Evolutionary conservation across 2,329 filamentous ascomycete genomes (phyloP), one percentile per base, ranked within the genome.

Genomic region (Xylaria sp.): DNA sequence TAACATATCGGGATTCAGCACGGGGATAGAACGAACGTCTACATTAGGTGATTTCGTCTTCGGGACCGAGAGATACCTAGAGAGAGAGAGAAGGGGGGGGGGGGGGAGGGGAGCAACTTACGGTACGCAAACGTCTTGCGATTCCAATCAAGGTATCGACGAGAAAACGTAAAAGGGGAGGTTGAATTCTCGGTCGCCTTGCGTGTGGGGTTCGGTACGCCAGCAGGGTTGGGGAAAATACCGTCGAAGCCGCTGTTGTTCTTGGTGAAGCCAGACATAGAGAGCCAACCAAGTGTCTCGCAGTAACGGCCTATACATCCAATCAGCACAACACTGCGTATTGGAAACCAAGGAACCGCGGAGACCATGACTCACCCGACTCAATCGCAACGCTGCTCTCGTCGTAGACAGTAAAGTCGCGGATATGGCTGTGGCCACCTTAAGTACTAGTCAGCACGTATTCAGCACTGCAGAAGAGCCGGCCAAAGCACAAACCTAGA

Each of bases 91-190:
- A 44, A 44, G 18, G 13, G n/a, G 18, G 10, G 5, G 13, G 18
- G 10, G 21, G 10, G 35, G 42, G 25, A 32, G 37, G 35, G n/a
- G 13, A 16, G 18, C 4, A 29, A 44, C 63, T 42, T 51, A 66
- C 63, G 90, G 74, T 88, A 91, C 66, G 86, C 83, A 73, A 92
- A 91, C 0, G 88, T 90, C n/a, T 84, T 80, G 5, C 88, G 84
- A 77, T 91, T 92, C 86, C 88, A 92, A 79, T 92, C 90, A 10
- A 92, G 82, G 74, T 91, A 92, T 27, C 89, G 84, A 8, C 90
- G 85, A 3, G 86, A 85, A 74, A 87, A 90, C 9, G 78, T 72
- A 66, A 80, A 81, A 50, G 80, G 80, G 6, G 83, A 78, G 1
- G 78, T 80, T 10, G 79, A 79, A 60, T 77, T 80, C 4, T 76